Percentiles rank a stretch among this genome's conserved stretches.
Conservation (phyloP, 2,329 filamentous ascomycete species). For the Botrytis cinerea region DNA sequence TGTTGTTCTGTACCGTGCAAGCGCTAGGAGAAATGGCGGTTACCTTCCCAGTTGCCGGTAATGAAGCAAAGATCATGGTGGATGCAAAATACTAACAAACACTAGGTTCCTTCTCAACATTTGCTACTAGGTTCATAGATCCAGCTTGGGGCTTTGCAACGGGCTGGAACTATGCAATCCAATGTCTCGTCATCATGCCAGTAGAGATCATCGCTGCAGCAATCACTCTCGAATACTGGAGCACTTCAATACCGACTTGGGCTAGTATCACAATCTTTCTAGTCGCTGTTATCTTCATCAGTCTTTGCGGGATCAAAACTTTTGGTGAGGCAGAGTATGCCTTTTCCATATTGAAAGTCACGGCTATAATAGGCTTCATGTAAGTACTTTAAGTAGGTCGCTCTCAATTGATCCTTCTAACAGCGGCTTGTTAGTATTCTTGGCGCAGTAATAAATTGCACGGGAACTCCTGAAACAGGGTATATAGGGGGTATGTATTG, state of each 20-base stretch:
- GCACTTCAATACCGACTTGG: constrained; percentile 69
- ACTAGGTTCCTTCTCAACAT: constrained; percentile 73
- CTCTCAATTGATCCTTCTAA: background rate
- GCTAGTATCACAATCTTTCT: constrained; percentile 86
- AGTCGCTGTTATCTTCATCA: constrained; percentile 73
- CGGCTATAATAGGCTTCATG: constrained; percentile 88
- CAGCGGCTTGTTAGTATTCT: constrained; percentile 61
- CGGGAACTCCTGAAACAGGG: constrained; percentile 69
- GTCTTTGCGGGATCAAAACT: constrained; percentile 82
- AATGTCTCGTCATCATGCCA: constrained; percentile 82
- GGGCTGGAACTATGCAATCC: constrained; percentile 91
- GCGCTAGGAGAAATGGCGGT: constrained; percentile 91
- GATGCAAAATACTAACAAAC: background rate
- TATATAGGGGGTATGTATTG: constrained; percentile 84
- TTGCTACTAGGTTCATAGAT: constrained; percentile 91
- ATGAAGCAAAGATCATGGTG: background rate
- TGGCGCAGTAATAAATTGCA: constrained; percentile 82
- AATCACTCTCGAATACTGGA: constrained; percentile 83
- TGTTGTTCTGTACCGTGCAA: constrained; percentile 91
- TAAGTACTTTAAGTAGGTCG: constrained; percentile 46
- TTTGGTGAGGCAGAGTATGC: constrained; percentile 90
- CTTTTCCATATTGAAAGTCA: constrained; percentile 84
- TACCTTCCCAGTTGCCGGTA: constrained; percentile 86
- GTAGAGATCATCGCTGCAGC: constrained; percentile 85
- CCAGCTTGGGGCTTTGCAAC: constrained; percentile 94